phyloP scores from a whole-genome alignment of 257 asterid genomes.

The Solanum ossicruentum region DNA sequence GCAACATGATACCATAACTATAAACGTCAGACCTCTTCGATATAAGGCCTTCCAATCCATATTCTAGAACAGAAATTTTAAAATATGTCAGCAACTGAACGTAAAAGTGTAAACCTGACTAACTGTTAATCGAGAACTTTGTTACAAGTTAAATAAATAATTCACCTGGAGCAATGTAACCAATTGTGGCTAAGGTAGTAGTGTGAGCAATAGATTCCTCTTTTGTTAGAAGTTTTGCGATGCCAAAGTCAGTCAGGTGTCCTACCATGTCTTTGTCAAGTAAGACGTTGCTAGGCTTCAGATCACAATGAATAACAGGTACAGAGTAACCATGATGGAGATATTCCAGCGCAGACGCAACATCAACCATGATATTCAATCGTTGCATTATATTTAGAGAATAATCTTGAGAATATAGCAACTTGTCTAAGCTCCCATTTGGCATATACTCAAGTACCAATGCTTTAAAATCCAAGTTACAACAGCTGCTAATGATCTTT shows the following conservation, averaged over 20 bases:
- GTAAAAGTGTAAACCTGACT: neutral
- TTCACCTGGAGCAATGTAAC: conserved; percentile 23
- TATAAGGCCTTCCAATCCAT: neutral
- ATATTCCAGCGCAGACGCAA: conserved; percentile 15
- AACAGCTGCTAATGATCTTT: conserved; percentile 16
- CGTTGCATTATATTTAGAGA: conserved; percentile 4
- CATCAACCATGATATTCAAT: conserved; percentile 14
- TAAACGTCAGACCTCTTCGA: conserved; percentile 1
- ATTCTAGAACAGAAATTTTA: neutral
- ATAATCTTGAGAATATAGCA: neutral
- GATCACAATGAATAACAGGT: conserved; percentile 20
- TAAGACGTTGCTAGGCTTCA: conserved; percentile 22
- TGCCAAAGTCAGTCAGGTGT: conserved; percentile 22
- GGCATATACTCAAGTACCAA: conserved; percentile 23
- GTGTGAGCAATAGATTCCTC: conserved; percentile 9
- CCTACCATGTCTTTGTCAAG: conserved; percentile 13
- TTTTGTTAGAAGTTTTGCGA: conserved; percentile 7
- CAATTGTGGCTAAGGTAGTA: conserved; percentile 21
- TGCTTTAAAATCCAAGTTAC: conserved; percentile 22
- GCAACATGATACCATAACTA: conserved; percentile 2
- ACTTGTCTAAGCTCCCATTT: conserved; percentile 20
- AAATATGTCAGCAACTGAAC: neutral
- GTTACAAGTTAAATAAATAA: neutral
- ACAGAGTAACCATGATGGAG: conserved; percentile 14
- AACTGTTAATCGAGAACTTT: neutral